Evolutionary conservation across 2,329 filamentous ascomycete species (phyloP).

Genomic region (Trematosphaeria pertusa): DNA sequence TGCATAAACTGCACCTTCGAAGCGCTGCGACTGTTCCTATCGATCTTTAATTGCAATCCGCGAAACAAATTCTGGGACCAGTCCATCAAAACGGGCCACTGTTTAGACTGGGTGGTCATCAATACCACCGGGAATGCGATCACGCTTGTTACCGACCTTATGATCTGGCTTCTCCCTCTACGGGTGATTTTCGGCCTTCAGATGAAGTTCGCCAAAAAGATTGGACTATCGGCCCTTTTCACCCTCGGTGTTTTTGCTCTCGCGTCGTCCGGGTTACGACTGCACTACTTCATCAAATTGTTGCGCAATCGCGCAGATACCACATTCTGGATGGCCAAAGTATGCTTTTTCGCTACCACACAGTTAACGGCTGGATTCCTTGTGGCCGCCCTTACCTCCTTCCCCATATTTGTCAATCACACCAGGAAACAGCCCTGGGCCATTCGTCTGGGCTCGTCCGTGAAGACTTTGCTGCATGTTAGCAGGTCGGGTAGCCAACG

Average conservation of each 20-base stretch:
- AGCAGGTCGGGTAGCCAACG: background rate
- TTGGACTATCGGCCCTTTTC: slow-evolving; percentile 3
- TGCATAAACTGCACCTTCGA: slow-evolving; percentile 1
- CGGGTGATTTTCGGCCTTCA: slow-evolving; percentile 5
- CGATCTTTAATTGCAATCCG: slow-evolving; percentile 4
- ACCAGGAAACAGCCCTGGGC: slow-evolving; percentile 1
- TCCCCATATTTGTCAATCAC: slow-evolving; percentile 1
- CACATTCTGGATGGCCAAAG: background rate
- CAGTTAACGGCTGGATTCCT: slow-evolving; percentile 7
- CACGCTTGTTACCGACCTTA: slow-evolving; percentile 1
- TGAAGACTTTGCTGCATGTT: background rate
- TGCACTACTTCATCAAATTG: slow-evolving; percentile 3
- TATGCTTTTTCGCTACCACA: background rate
- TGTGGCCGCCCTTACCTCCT: slow-evolving; percentile 1
- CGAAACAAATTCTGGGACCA: slow-evolving; percentile 4
- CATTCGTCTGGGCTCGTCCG: background rate
- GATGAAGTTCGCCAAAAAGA: background rate
- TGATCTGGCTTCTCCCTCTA: slow-evolving; percentile 5
- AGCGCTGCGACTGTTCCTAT: background rate
- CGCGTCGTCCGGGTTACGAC: slow-evolving; percentile 1
- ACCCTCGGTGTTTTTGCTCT: slow-evolving; percentile 6
- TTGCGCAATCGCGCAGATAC: background rate
- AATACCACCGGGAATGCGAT: background rate
- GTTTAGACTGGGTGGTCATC: slow-evolving; percentile 4
- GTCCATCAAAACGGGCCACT: slow-evolving; percentile 1